phyloP scores from a whole-genome alignment of 345 rosid species.

The Salix exigua region DNA sequence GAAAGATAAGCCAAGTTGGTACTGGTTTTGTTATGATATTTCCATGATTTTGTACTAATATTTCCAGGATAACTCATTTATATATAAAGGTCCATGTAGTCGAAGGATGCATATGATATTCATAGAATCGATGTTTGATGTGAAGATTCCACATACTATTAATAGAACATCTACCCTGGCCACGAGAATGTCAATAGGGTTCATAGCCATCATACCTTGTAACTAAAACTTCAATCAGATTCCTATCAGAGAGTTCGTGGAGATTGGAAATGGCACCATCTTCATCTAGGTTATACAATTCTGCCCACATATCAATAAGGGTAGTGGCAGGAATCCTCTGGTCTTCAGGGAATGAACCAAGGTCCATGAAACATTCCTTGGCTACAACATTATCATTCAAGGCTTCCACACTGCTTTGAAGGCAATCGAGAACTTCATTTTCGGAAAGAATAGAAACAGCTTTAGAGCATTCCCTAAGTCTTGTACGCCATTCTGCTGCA shows the following conservation, averaged over 20 bases:
- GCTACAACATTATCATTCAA: slow-evolving; percentile 5
- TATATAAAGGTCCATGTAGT: background rate
- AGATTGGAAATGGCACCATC: slow-evolving; percentile 13
- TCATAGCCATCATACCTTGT: slow-evolving; percentile 1
- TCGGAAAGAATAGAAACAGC: slow-evolving; percentile 13
- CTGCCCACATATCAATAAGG: slow-evolving; percentile 22
- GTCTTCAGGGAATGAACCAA: slow-evolving; percentile 29
- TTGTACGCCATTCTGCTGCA: slow-evolving; percentile 18
- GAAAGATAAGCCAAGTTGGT: background rate
- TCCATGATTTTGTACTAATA: background rate
- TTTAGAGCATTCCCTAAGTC: slow-evolving; percentile 11
- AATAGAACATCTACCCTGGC: no score
- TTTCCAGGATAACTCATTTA: background rate
- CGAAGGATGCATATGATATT: no score
- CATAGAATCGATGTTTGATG: background rate
- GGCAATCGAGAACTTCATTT: slow-evolving; percentile 13
- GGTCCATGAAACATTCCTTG: slow-evolving; percentile 30
- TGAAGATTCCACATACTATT: background rate
- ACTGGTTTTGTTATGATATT: background rate
- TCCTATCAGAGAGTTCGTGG: slow-evolving; percentile 10
- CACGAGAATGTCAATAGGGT: no score
- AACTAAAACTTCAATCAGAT: slow-evolving; percentile 15
- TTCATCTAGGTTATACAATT: slow-evolving; percentile 17
- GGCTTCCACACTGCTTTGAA: slow-evolving; percentile 27
- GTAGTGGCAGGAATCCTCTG: slow-evolving; percentile 17